A percentile compares a stretch with the other conserved stretches of the same genome.
These are phyloP conservation scores for Xylaria flabelliformis DNA, from an alignment of 495 filamentous ascomycete species.

Conservation along the genomic window DNA sequence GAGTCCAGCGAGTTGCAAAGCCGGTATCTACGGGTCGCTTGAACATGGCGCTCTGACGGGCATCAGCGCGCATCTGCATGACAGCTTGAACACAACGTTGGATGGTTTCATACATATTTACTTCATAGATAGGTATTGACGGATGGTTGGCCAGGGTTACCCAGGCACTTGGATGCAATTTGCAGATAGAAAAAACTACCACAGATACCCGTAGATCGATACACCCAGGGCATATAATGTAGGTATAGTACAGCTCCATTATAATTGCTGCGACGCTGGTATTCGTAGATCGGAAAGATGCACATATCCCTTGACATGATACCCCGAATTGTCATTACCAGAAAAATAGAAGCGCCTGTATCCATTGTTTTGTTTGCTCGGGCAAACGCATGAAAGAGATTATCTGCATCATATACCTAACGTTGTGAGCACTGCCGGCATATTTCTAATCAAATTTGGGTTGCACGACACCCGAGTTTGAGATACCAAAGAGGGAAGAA, in stretches of 20 bases:
- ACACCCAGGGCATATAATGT: not conserved
- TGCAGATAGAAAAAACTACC: not conserved
- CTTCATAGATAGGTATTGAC: not conserved
- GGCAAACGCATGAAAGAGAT: not conserved
- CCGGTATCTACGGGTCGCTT: not conserved
- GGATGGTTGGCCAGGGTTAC: not conserved
- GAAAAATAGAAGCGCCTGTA: not conserved
- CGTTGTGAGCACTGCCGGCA: not conserved
- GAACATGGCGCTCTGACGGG: conserved; percentile 11
- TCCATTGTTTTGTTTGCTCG: not conserved
- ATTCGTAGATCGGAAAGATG: not conserved
- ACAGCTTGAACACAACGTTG: not conserved
- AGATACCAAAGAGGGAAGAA: not conserved
- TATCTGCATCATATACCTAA: not conserved
- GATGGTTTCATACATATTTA: conserved; percentile 3
- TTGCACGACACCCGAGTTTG: not conserved
- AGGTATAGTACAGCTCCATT: not conserved
- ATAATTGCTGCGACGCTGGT: not conserved
- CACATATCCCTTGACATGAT: not conserved
- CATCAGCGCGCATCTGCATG: not conserved
- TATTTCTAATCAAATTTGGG: not conserved
- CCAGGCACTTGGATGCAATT: conserved; percentile 8
- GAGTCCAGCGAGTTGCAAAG: not conserved
- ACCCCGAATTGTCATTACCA: not conserved
- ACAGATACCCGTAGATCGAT: not conserved